Base-by-base conservation (phyloP, 2,329 filamentous ascomycete genomes). In the Penicillium sp. region DNA sequence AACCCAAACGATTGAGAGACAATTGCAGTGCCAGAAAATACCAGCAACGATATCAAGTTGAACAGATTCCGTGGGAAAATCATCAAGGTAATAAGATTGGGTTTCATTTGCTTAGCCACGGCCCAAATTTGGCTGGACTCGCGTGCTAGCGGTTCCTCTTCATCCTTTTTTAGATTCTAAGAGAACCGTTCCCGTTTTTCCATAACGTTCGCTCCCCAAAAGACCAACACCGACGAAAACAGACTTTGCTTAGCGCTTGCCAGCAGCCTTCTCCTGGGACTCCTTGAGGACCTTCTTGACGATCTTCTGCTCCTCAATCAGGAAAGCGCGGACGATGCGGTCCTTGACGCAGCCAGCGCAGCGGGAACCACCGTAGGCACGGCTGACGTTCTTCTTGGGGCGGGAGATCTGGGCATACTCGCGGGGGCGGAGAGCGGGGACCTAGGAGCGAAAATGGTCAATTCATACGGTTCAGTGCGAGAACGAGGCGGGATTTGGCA, bases 211-310 rank as follows among this genome's bases (percentile, higher is more conserved):
- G 70, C 72, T 75, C 70, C 72, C 68, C 70, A 65, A 74, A 70
- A 73, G 71, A 72, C 71, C 67, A 75, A 72, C 72, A 72, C 72
- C 67, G 71, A 70, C 70, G 64, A 67, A 54, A 70, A 71, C 69
- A 66, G 65, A 70, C 66, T 55, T 68, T 60, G 64, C 72, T 79
- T 79, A 80, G 72, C 77, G 77, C 77, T 80, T 79, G 69, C 73
- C 76, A 67, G 76, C 73, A 64, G 75, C 74, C 76, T 79, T 90
- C 86, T 92, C 90, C 85, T 96, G 92, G 68, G 86, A 88, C 87
- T 98, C 94, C 91, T 97, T 97, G 81, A 98, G 88, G 77, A 99
- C 95, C 92, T 99, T 99, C 93, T 99, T 99, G 84, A 99, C 95
- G 76, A 99, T 98, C 92, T 99, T 99, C 88, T 99, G 95, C 89